phyloP scores from a whole-genome alignment of 371 early-diverging fungal species.

The Mortierella sp. region DNA sequence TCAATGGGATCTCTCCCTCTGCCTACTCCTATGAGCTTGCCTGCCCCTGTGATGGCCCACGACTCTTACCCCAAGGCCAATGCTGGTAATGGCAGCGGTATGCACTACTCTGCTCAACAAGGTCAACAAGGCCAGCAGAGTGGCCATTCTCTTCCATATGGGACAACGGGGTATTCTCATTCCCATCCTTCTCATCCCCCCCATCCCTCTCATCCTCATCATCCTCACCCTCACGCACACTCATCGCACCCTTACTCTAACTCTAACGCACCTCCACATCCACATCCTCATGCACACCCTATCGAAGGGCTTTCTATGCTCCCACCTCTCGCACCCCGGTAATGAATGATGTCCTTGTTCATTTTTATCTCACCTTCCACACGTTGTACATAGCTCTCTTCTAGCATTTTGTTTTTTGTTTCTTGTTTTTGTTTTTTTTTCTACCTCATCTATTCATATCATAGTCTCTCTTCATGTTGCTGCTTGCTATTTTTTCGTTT shows the following conservation, averaged over 20 bases:
- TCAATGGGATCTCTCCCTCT: slow-evolving; percentile 21
- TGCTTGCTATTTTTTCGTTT: no score
- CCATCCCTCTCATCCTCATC: slow-evolving; percentile 16
- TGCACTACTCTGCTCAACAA: slow-evolving; percentile 15
- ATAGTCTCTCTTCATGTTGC: no score
- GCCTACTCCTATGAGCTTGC: slow-evolving; percentile 46
- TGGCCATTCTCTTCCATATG: slow-evolving; percentile 1
- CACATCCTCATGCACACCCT: slow-evolving; percentile 9
- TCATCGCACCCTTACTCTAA: background rate
- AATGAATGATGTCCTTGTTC: background rate
- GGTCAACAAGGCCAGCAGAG: background rate
- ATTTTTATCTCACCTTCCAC: background rate
- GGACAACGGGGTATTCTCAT: slow-evolving; percentile 9
- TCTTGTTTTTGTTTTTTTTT: background rate
- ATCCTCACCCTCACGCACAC: background rate
- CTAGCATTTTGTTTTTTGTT: background rate
- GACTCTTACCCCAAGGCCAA: slow-evolving; percentile 29
- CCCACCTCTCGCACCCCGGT: slow-evolving; percentile 10
- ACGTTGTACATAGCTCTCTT: slow-evolving; percentile 1
- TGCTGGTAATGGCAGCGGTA: slow-evolving; percentile 11
- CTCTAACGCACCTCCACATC: background rate
- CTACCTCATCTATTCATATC: no score
- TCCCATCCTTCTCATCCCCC: slow-evolving; percentile 19
- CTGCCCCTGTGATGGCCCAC: slow-evolving; percentile 30
- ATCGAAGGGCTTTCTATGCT: slow-evolving; percentile 15